phyloP scores from a whole-genome alignment of 768 basidiomycete species.

The Naganishia friedmannii region DNA sequence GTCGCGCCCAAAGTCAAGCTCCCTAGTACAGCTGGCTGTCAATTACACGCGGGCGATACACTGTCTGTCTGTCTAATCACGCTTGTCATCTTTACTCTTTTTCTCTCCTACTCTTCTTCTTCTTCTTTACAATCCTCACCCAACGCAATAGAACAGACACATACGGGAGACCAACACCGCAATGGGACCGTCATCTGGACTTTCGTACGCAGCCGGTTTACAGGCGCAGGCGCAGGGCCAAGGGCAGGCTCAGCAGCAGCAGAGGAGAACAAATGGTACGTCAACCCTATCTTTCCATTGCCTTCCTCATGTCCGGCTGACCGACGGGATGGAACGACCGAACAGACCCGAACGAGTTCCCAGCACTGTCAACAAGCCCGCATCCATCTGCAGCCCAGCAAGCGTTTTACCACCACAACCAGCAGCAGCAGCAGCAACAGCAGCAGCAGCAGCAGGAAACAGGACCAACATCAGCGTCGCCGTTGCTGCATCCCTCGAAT shows the following conservation, averaged over 20 bases:
- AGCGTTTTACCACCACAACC: conserved; percentile 32
- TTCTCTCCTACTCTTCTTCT: background rate
- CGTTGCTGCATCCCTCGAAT: conserved; percentile 31
- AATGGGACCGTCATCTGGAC: conserved; percentile 8
- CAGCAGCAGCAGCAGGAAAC: conserved; percentile 7
- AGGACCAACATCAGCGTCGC: background rate
- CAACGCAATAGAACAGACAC: background rate
- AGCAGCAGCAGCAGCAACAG: conserved; percentile 23
- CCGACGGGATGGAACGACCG: background rate
- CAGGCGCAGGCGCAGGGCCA: background rate
- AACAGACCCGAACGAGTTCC: conserved; percentile 49
- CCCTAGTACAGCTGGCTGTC: too few species aligned
- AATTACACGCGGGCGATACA: too few species aligned
- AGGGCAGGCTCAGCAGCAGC: background rate
- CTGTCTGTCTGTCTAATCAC: too few species aligned
- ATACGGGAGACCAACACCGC: background rate
- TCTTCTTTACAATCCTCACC: background rate
- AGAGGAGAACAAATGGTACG: background rate
- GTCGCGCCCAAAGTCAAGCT: too few species aligned
- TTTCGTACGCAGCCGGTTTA: background rate
- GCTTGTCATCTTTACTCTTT: too few species aligned
- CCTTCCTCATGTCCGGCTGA: too few species aligned
- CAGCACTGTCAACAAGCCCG: conserved; percentile 41
- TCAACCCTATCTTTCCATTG: background rate
- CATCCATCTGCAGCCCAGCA: conserved; percentile 30